A percentile compares a stretch with the other conserved stretches of the same genome.
Conservation (phyloP, 345 rosid genomes). For the Luvunga scandens region DNA sequence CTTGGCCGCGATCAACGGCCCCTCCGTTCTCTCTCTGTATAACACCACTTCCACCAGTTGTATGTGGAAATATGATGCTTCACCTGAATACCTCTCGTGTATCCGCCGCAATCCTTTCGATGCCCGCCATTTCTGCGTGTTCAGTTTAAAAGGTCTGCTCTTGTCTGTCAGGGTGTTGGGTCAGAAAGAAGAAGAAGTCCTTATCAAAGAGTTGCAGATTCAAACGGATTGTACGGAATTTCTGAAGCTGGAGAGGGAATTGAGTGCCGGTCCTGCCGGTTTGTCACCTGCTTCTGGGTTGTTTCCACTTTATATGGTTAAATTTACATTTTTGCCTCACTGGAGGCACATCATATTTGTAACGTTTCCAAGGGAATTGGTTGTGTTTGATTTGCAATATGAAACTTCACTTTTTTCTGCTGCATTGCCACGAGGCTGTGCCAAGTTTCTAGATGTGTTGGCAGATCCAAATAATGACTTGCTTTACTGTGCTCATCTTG, state of each 20-base stretch:
- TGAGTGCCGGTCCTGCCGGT: slow-evolving; percentile 28
- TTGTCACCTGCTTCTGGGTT: slow-evolving; percentile 73
- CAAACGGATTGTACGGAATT: slow-evolving; percentile 63
- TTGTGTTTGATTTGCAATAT: slow-evolving; percentile 85
- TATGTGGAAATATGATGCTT: slow-evolving; percentile 80
- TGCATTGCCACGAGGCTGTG: slow-evolving; percentile 81
- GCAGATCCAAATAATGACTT: slow-evolving; percentile 78
- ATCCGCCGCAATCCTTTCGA: slow-evolving; percentile 87
- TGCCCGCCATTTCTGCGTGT: slow-evolving; percentile 73
- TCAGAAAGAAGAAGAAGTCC: slow-evolving; percentile 60
- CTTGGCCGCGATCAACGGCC: slow-evolving; percentile 72
- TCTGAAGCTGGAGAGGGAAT: slow-evolving; percentile 65
- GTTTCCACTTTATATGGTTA: slow-evolving; percentile 63
- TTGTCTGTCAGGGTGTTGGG: slow-evolving; percentile 73
- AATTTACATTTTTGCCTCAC: slow-evolving; percentile 71
- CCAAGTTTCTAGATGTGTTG: slow-evolving; percentile 82
- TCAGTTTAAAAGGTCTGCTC: slow-evolving; percentile 74
- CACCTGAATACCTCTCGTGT: slow-evolving; percentile 75
- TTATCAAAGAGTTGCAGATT: slow-evolving; percentile 59
- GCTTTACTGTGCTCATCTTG: slow-evolving; percentile 85
- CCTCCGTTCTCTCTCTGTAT: slow-evolving; percentile 66
- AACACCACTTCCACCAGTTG: slow-evolving; percentile 37
- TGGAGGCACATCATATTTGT: slow-evolving; percentile 76
- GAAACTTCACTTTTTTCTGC: slow-evolving; percentile 54
- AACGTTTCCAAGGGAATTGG: slow-evolving; percentile 89